Evolutionary conservation across 192 early-diverging fungal species (phyloP), one percentile per base, ranked within the genome.

Genomic region (Haplosporangium gracile): DNA sequence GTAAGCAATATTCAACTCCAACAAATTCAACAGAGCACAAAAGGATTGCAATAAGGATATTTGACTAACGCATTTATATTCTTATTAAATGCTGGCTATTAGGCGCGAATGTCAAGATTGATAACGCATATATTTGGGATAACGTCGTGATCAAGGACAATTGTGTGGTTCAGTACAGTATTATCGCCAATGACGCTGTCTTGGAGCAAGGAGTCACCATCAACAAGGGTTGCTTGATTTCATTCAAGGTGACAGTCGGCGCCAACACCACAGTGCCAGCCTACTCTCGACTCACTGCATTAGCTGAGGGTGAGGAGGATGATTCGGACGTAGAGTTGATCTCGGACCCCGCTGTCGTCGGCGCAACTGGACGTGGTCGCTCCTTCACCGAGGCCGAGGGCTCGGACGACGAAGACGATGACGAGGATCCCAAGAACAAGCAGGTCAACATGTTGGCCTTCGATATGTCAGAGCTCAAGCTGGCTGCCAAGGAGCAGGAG

Each of bases 81-180:
- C 47, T 78, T 43, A 2, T 26, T 0, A 43, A 22, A 20, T 51
- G 4, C 15, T 22, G 63, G 22, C n/a, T 34, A 13, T 40, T 78
- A 89, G 96, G 96, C 4, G 90, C 91, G 36, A 92, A 95, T 80
- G 95, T 96, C 20, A 85, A 89, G 45, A 94, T 99, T 63, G 90
- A 96, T 40, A 95, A 94, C 39, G 94, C 96, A 8, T 98, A 97
- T 74, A 89, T 99, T 73, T 98, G 97, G 95, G 95, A 97, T 82
- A 90, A 91, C 72, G 91, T 92, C 18, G 88, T 81, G 24, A 93
- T 99, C 60, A 94, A 88, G 39, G 90, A 94, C 78, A 92, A 94
- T 78, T 95, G 93, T 72, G 81, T 81, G 13, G 89, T 99, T 29
- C 87, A 90, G 43, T 78, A 90, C 26, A 92, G 94, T 18, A 97